phyloP scores from a whole-genome alignment of 2,329 filamentous ascomycete species.

The Cladosporium oxysporum region DNA sequence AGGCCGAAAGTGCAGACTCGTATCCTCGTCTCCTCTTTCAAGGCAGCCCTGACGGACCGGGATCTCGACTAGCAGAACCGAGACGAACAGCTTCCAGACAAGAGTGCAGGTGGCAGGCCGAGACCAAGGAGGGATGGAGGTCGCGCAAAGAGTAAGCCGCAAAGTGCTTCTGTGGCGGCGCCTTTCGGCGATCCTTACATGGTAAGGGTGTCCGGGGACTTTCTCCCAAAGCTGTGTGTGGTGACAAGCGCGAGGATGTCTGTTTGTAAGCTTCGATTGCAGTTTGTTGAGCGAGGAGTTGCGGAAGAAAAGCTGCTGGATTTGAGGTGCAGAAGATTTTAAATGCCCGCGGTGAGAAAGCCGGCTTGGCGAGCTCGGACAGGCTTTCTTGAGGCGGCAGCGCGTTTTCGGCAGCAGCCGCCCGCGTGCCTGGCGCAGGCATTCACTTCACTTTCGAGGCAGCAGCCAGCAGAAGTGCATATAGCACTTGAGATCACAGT shows the following conservation, averaged over 20 bases:
- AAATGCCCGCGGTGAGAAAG: constrained; percentile 53
- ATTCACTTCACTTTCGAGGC: constrained; percentile 19
- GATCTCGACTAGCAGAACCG: constrained; percentile 45
- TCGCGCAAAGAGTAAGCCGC: constrained; percentile 75
- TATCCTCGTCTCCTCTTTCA: constrained; percentile 73
- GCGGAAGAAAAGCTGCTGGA: constrained; percentile 46
- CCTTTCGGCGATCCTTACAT: constrained; percentile 78
- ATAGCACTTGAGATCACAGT: background rate
- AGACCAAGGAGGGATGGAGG: constrained; percentile 50
- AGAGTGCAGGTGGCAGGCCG: constrained; percentile 57
- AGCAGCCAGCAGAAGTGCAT: constrained; percentile 12
- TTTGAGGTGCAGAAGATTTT: constrained; percentile 27
- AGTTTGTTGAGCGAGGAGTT: constrained; percentile 99
- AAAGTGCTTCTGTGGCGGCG: constrained; percentile 95
- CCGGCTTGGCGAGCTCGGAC: constrained; percentile 45
- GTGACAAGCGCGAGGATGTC: constrained; percentile 52
- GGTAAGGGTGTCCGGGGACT: constrained; percentile 93
- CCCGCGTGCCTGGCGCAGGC: constrained; percentile 1
- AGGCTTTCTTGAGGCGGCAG: background rate
- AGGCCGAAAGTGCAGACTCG: constrained; percentile 67
- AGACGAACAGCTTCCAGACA: constrained; percentile 35
- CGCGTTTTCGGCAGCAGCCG: constrained; percentile 17
- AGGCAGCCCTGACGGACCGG: constrained; percentile 43
- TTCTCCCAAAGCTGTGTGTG: constrained; percentile 91
- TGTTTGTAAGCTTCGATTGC: constrained; percentile 98